Percentiles rank a stretch among this genome's conserved stretches.
Conservation (phyloP, 495 filamentous ascomycete genomes). For the Acidiella bohemica region DNA sequence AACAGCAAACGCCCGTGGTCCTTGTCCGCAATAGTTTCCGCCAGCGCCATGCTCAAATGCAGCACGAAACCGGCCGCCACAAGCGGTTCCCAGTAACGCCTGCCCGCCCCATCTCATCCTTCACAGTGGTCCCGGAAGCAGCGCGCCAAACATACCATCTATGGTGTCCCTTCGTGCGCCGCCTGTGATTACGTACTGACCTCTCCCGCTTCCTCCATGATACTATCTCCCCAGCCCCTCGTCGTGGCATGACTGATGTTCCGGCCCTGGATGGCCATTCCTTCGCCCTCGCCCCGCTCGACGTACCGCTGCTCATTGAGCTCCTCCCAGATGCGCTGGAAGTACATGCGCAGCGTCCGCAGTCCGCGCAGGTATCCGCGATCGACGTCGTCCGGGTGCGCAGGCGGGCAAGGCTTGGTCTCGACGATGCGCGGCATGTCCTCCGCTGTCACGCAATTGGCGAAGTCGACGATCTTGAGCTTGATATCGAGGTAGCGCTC, state of each 20-base stretch:
- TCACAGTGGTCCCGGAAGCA: neutral
- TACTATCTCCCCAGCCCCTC: conserved; percentile 20
- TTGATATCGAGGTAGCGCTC: conserved; percentile 45
- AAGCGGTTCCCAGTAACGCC: neutral
- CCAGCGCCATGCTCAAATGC: conserved; percentile 15
- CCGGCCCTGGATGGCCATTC: conserved; percentile 19
- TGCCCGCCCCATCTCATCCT: neutral
- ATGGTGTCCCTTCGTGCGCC: neutral
- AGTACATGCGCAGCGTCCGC: conserved; percentile 66
- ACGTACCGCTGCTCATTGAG: conserved; percentile 43
- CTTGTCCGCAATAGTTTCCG: too few relatives aligned
- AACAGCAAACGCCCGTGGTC: too few relatives aligned
- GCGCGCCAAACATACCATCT: neutral
- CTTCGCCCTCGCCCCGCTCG: conserved; percentile 31
- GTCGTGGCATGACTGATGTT: conserved; percentile 25
- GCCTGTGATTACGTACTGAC: conserved; percentile 23
- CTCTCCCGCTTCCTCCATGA: conserved; percentile 24
- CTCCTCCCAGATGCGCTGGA: conserved; percentile 76
- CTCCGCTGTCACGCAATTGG: conserved; percentile 86
- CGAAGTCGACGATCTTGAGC: conserved; percentile 96
- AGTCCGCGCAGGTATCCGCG: conserved; percentile 80
- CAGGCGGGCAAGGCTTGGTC: conserved; percentile 63
- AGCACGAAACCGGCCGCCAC: neutral
- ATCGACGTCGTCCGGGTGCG: conserved; percentile 67
- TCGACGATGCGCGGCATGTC: conserved; percentile 33